Evolutionary conservation across 2,329 filamentous ascomycete species (phyloP).

Genomic region (Aspergillus awamori): DNA sequence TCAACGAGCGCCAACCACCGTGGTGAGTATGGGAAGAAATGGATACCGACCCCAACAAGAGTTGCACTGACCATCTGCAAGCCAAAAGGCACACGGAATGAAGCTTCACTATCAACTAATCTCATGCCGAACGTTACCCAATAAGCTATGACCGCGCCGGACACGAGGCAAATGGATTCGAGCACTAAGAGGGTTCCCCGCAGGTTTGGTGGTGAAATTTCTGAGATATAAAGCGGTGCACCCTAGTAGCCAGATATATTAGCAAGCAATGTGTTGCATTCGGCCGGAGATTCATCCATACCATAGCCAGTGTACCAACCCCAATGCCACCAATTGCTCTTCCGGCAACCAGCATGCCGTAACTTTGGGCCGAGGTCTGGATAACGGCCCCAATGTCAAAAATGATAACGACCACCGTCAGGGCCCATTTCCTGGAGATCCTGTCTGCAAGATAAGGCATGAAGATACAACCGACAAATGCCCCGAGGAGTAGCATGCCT

Average conservation of each 20-base stretch:
- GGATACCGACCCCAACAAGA: slow-evolving; percentile 47
- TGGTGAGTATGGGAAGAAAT: slow-evolving; percentile 61
- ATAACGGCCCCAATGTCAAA: slow-evolving; percentile 51
- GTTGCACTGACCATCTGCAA: slow-evolving; percentile 50
- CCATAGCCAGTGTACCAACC: slow-evolving; percentile 41
- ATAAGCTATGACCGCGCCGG: slow-evolving; percentile 51
- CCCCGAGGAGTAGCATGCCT: slow-evolving; percentile 48
- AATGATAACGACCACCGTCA: slow-evolving; percentile 33
- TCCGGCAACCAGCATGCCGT: slow-evolving; percentile 35
- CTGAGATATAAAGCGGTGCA: slow-evolving; percentile 55
- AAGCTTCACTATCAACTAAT: slow-evolving; percentile 45
- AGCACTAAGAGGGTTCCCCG: slow-evolving; percentile 27
- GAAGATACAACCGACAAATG: slow-evolving; percentile 40
- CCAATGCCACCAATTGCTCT: slow-evolving; percentile 42
- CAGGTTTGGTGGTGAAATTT: slow-evolving; percentile 41
- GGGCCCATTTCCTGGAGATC: slow-evolving; percentile 48
- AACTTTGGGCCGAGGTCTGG: slow-evolving; percentile 32
- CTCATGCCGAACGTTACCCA: slow-evolving; percentile 59
- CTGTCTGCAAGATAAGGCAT: slow-evolving; percentile 44
- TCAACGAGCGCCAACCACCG: slow-evolving; percentile 70
- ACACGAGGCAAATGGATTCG: slow-evolving; percentile 29
- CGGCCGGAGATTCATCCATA: slow-evolving; percentile 9
- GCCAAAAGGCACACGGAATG: slow-evolving; percentile 50
- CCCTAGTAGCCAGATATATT: neutral
- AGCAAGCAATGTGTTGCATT: too few species aligned